These are phyloP conservation scores for Serendipita sp. DNA, from an alignment of 768 basidiomycete species.

Conservation along the genomic window DNA sequence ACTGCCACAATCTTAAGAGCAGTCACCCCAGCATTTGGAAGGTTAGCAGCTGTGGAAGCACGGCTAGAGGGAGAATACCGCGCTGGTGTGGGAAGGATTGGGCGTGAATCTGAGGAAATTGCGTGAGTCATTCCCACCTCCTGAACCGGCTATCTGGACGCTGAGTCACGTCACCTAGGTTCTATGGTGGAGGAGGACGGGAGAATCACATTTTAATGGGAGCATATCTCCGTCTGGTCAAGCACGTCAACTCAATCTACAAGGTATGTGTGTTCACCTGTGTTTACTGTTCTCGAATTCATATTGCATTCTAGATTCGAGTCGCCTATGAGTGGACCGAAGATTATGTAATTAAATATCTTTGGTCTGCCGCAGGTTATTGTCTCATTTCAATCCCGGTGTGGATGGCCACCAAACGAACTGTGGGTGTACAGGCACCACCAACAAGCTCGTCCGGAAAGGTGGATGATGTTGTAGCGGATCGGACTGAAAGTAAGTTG, in stretches of 20 bases:
- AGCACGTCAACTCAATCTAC: constrained; percentile 84
- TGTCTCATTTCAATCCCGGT: constrained; percentile 81
- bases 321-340: constrained; percentile 93
- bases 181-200: constrained; percentile 76
- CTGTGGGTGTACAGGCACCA: constrained; percentile 16
- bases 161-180: constrained; percentile 28
- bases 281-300: not conserved
- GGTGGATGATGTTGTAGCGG: constrained; percentile 5
- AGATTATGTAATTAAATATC: constrained; percentile 91
- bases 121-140: constrained; percentile 40
- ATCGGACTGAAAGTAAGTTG: constrained; percentile 7
- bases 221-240: constrained; percentile 66
- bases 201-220: constrained; percentile 68
- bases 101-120: constrained; percentile 81
- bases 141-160: not conserved
- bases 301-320: constrained; percentile 41
- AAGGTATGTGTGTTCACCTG: constrained; percentile 32
- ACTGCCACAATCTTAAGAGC: constrained; percentile 69
- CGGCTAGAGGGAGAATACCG: constrained; percentile 82
- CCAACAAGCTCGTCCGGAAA: not conserved
- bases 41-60: constrained; percentile 75
- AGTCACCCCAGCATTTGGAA: constrained; percentile 86
- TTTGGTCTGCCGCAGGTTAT: constrained; percentile 90
- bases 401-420: constrained; percentile 45
- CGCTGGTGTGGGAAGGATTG: constrained; percentile 69